phyloP scores from a whole-genome alignment of 345 rosid genomes.

The Populus alba region DNA sequence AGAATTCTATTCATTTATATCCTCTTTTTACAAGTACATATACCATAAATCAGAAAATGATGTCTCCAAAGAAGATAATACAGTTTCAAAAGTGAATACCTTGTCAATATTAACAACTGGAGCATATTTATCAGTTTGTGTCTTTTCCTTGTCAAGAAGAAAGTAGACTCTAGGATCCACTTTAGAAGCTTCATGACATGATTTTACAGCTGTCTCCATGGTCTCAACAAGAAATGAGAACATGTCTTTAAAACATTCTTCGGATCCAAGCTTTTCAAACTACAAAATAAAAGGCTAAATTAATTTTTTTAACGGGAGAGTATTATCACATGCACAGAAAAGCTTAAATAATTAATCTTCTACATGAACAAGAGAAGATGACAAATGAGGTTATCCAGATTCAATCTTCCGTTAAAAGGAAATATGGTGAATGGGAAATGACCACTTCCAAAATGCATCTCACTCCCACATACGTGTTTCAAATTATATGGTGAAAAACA shows the following conservation, averaged over 20 bases:
- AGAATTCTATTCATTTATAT: not conserved
- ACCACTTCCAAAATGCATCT: not conserved
- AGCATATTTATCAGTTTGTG: conserved; percentile 72
- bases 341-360: not conserved
- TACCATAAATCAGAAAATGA: not conserved
- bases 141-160: conserved; percentile 73
- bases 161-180: conserved; percentile 78
- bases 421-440: not conserved
- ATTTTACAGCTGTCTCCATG: conserved; percentile 74
- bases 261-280: conserved; percentile 62
- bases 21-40: not conserved
- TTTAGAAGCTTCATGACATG: conserved; percentile 81
- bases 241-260: conserved; percentile 55
- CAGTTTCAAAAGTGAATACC: conserved; percentile 36
- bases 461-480: not conserved
- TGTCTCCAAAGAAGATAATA: not conserved
- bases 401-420: not conserved
- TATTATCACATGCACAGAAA: not conserved
- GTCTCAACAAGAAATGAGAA: conserved; percentile 70
- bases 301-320: not conserved
- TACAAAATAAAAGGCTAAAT: conserved; percentile 34
- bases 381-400: not conserved
- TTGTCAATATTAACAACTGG: conserved; percentile 85
- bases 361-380: not conserved
- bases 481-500: not conserved